Conservation (phyloP, 139 green algal genomes). For the Dunaliella primolecta region DNA sequence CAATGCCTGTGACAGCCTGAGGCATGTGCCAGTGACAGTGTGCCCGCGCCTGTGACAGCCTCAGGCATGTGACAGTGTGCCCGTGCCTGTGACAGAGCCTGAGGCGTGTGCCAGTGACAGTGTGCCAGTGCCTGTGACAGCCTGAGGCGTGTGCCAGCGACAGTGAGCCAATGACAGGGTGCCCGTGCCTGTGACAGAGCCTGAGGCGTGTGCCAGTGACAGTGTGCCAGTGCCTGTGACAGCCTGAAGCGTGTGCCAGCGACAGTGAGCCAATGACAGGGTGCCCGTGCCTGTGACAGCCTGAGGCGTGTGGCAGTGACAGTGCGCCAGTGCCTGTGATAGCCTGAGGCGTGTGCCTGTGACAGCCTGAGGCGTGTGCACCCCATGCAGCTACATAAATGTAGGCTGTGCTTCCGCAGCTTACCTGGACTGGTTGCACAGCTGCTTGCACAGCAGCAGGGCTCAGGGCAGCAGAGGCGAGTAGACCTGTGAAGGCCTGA, state of each 20-base stretch:
- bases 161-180: not conserved
- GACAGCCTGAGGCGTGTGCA: not conserved
- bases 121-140: no score
- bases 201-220: not conserved
- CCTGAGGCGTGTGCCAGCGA: no score
- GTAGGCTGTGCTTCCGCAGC: not conserved
- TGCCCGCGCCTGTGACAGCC: no score
- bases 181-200: no score
- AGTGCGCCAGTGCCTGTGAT: no score
- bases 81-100: no score
- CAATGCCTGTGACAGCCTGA: no score
- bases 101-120: no score
- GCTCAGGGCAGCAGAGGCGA: slow-evolving; percentile 21
- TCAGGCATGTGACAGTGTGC: no score
- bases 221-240: no score
- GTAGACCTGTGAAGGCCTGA: slow-evolving; percentile 44
- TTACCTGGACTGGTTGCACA: not conserved
- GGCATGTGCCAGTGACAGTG: no score
- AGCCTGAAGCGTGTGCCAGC: not conserved
- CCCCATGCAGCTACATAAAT: not conserved
- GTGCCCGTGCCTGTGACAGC: not conserved
- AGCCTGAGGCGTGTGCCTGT: not conserved
- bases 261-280: not conserved
- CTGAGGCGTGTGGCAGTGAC: not conserved
- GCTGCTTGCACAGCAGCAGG: not conserved